Evolutionary conservation across 164 flowering plant genomes (phyloP).

Genomic region (Akebia trifoliata): DNA sequence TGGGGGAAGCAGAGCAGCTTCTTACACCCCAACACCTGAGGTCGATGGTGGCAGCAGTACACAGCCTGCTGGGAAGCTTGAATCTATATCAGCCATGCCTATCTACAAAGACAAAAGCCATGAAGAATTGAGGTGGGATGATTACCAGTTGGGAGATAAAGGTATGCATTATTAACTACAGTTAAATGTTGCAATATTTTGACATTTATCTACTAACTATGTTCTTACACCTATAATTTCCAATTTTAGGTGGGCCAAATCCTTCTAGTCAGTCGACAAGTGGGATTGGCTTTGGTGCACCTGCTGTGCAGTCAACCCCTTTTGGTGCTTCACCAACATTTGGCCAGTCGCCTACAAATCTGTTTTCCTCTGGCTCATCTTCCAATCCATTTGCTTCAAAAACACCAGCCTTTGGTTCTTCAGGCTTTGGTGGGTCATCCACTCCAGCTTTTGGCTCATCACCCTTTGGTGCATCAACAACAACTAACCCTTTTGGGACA

Average conservation of each 20-base stretch:
- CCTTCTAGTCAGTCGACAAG: conserved; percentile 61
- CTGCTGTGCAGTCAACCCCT: conserved; percentile 39
- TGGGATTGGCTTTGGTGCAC: conserved; percentile 39
- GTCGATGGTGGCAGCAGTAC: conserved; percentile 47
- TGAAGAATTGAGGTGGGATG: conserved; percentile 98
- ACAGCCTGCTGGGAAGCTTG: conserved; percentile 74
- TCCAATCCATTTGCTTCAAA: conserved; percentile 63
- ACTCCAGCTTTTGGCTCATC: conserved; percentile 54
- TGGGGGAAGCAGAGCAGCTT: conserved; percentile 70
- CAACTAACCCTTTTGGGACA: conserved; percentile 54
- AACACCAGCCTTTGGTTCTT: conserved; percentile 36
- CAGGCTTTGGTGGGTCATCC: conserved; percentile 48
- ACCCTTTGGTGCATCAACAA: conserved; percentile 43
- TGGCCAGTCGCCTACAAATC: conserved; percentile 61
- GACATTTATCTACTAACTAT: background rate
- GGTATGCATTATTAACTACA: conserved; percentile 31
- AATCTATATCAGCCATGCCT: conserved; percentile 96
- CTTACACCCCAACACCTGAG: conserved; percentile 68
- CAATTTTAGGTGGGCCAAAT: conserved; percentile 71
- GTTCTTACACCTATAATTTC: background rate
- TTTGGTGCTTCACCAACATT: conserved; percentile 49
- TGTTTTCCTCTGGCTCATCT: conserved; percentile 49
- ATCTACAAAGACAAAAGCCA: conserved; percentile 89
- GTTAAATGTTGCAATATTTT: background rate
- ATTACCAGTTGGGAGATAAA: conserved; percentile 89